These are phyloP conservation scores for Arthrobotrys megalospora DNA, from an alignment of 2,329 filamentous ascomycete genomes.

Conservation along the genomic window DNA sequence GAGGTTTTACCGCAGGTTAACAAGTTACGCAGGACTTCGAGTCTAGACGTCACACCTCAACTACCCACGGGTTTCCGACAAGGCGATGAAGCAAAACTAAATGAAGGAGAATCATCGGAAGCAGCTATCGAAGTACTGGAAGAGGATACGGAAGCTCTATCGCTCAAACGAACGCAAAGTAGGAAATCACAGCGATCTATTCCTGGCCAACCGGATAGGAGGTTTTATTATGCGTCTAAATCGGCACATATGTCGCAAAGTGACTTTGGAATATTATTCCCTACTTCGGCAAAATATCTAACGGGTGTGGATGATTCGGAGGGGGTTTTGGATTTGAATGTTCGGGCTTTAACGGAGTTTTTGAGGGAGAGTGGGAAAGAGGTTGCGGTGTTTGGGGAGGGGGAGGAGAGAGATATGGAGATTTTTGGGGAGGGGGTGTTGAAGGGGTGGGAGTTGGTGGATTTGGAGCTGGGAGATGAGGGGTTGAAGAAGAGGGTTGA, in stretches of 20 bases:
- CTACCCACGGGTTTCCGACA: conserved; percentile 41
- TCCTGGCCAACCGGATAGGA: conserved; percentile 69
- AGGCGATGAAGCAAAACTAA: conserved; percentile 43
- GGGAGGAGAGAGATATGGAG: conserved; percentile 71
- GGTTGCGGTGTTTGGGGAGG: conserved; percentile 60
- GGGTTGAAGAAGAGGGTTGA: conserved; percentile 48
- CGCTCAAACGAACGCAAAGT: conserved; percentile 34
- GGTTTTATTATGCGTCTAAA: conserved; percentile 80
- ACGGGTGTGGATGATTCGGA: conserved; percentile 75
- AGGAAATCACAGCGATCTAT: conserved; percentile 36
- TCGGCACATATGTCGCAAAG: conserved; percentile 87
- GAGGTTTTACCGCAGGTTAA: conserved; percentile 2
- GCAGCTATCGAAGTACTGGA: not conserved
- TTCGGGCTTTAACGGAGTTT: conserved; percentile 73
- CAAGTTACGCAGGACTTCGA: conserved; percentile 34
- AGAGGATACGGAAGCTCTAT: not conserved
- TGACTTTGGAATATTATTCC: conserved; percentile 87
- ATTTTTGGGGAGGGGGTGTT: conserved; percentile 69
- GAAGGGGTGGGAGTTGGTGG: conserved; percentile 67
- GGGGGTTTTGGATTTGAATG: conserved; percentile 74
- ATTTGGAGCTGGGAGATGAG: conserved; percentile 66
- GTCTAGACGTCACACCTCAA: conserved; percentile 52
- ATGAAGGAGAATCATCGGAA: conserved; percentile 6
- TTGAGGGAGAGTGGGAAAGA: conserved; percentile 37
- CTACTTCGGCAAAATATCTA: conserved; percentile 76